Percentiles rank a stretch among this genome's conserved stretches.
Conservation (phyloP, 2,329 filamentous ascomycete genomes). For the Gliomastix tumulicola region DNA sequence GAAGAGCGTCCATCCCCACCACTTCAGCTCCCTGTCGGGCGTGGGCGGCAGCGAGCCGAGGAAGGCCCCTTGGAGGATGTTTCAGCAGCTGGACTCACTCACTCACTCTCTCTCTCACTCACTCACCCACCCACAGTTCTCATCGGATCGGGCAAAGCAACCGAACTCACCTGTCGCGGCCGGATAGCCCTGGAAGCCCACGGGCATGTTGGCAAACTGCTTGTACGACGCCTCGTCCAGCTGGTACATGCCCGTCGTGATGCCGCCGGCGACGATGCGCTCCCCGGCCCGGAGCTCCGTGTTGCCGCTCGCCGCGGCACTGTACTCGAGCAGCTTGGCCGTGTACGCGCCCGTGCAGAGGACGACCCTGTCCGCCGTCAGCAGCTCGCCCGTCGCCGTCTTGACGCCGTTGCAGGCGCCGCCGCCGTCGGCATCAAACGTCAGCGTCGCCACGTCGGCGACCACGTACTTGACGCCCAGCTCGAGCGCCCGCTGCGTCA, state of each 20-base stretch:
- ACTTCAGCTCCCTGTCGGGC: conserved; percentile 43
- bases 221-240: conserved; percentile 38
- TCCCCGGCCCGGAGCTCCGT: conserved; percentile 41
- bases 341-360: conserved; percentile 53
- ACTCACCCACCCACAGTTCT: not conserved
- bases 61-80: conserved; percentile 41
- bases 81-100: not conserved
- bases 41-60: conserved; percentile 52
- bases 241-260: conserved; percentile 50
- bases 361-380: conserved; percentile 43
- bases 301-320: conserved; percentile 37
- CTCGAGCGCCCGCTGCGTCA: conserved; percentile 44
- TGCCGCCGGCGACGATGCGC: conserved; percentile 51
- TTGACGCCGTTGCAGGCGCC: conserved; percentile 41
- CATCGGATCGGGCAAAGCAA: conserved; percentile 14
- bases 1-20: conserved; percentile 57
- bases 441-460: conserved; percentile 39
- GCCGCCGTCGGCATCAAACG: conserved; percentile 34
- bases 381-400: conserved; percentile 32
- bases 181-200: conserved; percentile 32
- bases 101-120: not conserved
- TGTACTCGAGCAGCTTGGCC: conserved; percentile 44
- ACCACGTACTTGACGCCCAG: conserved; percentile 53
- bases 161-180: conserved; percentile 23
- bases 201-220: conserved; percentile 41